A percentile compares a stretch with the other conserved stretches of the same genome.
These are phyloP conservation scores for Ustilago cynodontis DNA, from an alignment of 1,284 basidiomycete genomes.

Conservation along the genomic window DNA sequence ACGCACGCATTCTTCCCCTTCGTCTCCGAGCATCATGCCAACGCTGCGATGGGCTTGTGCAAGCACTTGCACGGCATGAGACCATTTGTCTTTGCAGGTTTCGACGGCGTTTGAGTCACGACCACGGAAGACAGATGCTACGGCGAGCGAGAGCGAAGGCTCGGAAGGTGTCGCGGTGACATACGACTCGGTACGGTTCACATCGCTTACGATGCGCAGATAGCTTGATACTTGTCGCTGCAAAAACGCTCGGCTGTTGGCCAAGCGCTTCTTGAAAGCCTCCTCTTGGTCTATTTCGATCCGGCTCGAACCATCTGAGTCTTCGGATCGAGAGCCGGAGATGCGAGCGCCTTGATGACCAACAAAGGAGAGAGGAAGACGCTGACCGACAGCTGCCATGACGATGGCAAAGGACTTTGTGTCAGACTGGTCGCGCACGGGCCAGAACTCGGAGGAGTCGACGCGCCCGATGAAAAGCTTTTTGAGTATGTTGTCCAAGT, in stretches of 20 bases:
- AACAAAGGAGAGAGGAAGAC: slow-evolving; percentile 3
- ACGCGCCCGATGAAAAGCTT: slow-evolving; percentile 1
- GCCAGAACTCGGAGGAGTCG: background rate
- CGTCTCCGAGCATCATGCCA: too few relatives aligned
- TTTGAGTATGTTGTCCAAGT: slow-evolving; percentile 2
- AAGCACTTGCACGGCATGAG: background rate
- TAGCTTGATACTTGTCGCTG: slow-evolving; percentile 10
- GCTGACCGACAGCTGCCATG: slow-evolving; percentile 12
- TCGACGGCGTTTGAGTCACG: background rate
- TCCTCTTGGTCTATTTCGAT: too few relatives aligned
- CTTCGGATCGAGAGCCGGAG: background rate
- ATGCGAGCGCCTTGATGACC: slow-evolving; percentile 8
- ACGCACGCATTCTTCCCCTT: slow-evolving; percentile 52
- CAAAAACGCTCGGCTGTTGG: background rate
- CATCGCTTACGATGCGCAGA: slow-evolving; percentile 16
- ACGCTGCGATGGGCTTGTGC: slow-evolving; percentile 10
- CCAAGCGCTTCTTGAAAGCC: too few relatives aligned
- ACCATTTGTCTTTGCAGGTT: background rate
- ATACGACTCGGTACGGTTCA: slow-evolving; percentile 4
- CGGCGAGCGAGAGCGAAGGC: slow-evolving; percentile 15
- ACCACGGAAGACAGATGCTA: slow-evolving; percentile 13
- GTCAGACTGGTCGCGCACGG: background rate
- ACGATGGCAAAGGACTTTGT: background rate
- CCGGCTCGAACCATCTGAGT: too few relatives aligned
- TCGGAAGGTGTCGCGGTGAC: slow-evolving; percentile 15